Base-by-base conservation (phyloP, 306 rosid genomes). In the Aeschynomene evenia region DNA sequence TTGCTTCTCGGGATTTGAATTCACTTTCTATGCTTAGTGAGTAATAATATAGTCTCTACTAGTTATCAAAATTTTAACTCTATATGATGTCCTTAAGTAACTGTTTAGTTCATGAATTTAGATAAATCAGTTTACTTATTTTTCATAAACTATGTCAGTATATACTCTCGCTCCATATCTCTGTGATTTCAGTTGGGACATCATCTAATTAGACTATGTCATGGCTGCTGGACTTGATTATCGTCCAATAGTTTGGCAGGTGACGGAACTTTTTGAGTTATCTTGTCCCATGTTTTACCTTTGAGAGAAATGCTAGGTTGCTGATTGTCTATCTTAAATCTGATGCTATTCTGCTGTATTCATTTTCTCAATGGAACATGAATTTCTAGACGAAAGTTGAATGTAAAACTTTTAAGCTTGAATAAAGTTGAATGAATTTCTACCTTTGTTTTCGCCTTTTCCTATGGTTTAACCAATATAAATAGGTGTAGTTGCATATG, bases 191-290 rank as follows among this genome's bases (percentile, higher is more conserved):
- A 94, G 99, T 82, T 95, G 99, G 99, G 99, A 95, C 91, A 91
- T 89, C 85, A 95, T 95, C 80, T 95, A 95, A 46, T 92, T 96
- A 14, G 96, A 91, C 50, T 91, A 95, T 82, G 91, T 91, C 71
- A 85, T 94, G 99, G 99, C 86, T 60, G 99, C 99, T 56, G 99
- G 99, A 49, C 73, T 76, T 74, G 82, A 91, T 84, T 88, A 87
- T 67, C 95, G 99, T 34, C 85, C 99, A 52, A 95, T 87, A 65
- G 96, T 91, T 50, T 95, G 95, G 99, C 96, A 94, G 99, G 99
- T 91, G 52, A 77, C 19, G 11, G 1, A 54, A 40, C 79, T 56
- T 68, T 60, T 62, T 13, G 52, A 48, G 55, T 48, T 62, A 34
- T 54, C 43, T 31, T 66, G 37, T 21, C 33, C 33, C 9, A n/a